Conservation (phyloP, 371 early-diverging fungal species). For the Capillidium heterosporum region DNA sequence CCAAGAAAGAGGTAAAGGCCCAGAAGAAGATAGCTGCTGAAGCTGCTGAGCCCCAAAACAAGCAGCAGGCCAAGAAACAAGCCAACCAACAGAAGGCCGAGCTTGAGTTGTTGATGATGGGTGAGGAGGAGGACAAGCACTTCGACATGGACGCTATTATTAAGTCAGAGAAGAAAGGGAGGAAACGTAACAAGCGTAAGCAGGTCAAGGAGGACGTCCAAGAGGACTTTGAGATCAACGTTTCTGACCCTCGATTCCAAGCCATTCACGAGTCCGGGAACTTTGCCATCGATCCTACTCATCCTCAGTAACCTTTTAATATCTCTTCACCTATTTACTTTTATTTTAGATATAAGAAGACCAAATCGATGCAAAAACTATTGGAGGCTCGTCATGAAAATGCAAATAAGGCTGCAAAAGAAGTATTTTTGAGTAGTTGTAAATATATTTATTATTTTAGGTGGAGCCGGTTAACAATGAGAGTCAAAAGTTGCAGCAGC, state of each 20-base stretch:
- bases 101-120: constrained; percentile 64
- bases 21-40: constrained; percentile 10
- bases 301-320: constrained; percentile 31
- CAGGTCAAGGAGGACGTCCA: constrained; percentile 25
- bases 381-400: constrained; percentile 42
- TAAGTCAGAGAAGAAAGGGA: constrained; percentile 61
- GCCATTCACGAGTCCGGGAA: constrained; percentile 63
- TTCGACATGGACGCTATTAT: constrained; percentile 75
- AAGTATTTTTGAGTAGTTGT: too few relatives aligned
- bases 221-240: constrained; percentile 72
- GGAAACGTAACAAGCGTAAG: constrained; percentile 30
- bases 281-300: constrained; percentile 91
- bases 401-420: background rate
- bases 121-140: constrained; percentile 31
- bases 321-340: background rate
- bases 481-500: background rate
- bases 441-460: background rate
- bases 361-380: constrained; percentile 69
- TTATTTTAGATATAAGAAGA: constrained; percentile 65
- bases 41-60: constrained; percentile 15
- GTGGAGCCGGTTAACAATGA: background rate
- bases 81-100: constrained; percentile 48
- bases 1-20: constrained; percentile 32
- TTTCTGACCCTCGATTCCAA: constrained; percentile 69
- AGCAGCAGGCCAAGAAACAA: constrained; percentile 36